phyloP scores from a whole-genome alignment of 805 yeast species.

The Teunomyces aglyptinius region DNA sequence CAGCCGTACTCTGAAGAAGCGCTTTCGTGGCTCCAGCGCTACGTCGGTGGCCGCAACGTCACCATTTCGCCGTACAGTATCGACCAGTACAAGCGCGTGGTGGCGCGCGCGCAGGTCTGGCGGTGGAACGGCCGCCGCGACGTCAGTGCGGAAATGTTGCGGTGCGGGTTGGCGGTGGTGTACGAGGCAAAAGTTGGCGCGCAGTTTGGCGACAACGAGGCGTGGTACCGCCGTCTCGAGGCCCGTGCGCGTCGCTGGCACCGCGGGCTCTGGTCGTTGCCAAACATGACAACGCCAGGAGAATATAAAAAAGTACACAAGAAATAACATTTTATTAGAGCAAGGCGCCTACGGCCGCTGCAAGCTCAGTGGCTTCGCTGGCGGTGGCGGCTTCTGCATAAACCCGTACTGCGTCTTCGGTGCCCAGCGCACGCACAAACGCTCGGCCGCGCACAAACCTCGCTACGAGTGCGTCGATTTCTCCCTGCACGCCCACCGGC shows the following conservation, averaged over 20 bases:
- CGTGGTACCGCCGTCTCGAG: constrained; percentile 59
- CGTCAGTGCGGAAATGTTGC: constrained; percentile 84
- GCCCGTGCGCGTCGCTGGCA: constrained; percentile 51
- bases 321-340: constrained; percentile 10
- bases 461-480: constrained; percentile 65
- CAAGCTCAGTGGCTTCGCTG: constrained; percentile 29
- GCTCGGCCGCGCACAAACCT: constrained; percentile 67
- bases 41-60: constrained; percentile 63
- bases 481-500: constrained; percentile 74
- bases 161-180: constrained; percentile 78
- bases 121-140: constrained; percentile 62
- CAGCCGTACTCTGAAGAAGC: constrained; percentile 90
- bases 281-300: constrained; percentile 66
- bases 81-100: constrained; percentile 89
- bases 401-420: constrained; percentile 95
- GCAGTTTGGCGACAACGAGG: constrained; percentile 80
- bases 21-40: constrained; percentile 66
- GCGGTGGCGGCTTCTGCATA: constrained; percentile 78
- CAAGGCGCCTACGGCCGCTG: constrained; percentile 26
- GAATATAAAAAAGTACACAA: constrained; percentile 54
- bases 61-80: constrained; percentile 74
- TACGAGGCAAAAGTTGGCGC: constrained; percentile 82
- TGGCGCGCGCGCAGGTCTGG: constrained; percentile 70
- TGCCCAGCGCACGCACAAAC: constrained; percentile 95
- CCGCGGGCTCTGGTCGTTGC: constrained; percentile 69